A percentile compares a stretch with the other conserved stretches of the same genome.
Conservation (phyloP, 2,329 filamentous ascomycete genomes). For the Fusarium sp. region DNA sequence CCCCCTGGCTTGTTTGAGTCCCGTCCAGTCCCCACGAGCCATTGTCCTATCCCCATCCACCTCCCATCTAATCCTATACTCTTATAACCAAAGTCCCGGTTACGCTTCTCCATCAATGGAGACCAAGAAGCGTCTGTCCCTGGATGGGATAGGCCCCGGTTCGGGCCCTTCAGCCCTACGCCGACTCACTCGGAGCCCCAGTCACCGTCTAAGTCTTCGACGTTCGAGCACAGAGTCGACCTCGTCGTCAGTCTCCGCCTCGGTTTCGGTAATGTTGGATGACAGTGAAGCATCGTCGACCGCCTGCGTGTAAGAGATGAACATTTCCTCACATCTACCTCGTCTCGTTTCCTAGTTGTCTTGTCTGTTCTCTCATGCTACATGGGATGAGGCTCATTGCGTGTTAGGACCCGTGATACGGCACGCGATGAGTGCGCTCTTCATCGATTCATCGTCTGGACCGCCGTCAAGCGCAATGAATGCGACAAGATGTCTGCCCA, state of each 20-base stretch:
- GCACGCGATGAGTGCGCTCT: conserved; percentile 63
- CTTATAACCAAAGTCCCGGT: neutral
- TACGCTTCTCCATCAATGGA: conserved; percentile 42
- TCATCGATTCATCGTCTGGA: conserved; percentile 68
- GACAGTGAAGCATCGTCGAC: conserved; percentile 40
- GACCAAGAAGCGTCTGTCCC: conserved; percentile 45
- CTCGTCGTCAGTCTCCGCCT: conserved; percentile 37
- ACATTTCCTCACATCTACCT: conserved; percentile 10
- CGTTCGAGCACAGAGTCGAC: conserved; percentile 48
- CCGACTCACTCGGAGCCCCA: conserved; percentile 47
- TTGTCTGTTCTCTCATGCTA: conserved; percentile 1
- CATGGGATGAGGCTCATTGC: conserved; percentile 25
- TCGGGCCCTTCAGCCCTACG: conserved; percentile 49
- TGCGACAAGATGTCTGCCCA: conserved; percentile 59
- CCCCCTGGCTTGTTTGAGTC: neutral
- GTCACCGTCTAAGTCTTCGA: conserved; percentile 48
- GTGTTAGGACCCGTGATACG: conserved; percentile 57
- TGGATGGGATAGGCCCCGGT: conserved; percentile 44
- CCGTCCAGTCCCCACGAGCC: neutral
- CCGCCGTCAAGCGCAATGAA: conserved; percentile 65
- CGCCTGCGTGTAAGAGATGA: conserved; percentile 51
- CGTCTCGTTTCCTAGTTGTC: neutral
- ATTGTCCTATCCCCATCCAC: neutral
- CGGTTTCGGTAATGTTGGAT: conserved; percentile 40
- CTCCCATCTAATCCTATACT: neutral